Base-by-base conservation (phyloP, 2,329 filamentous ascomycete species). In the Aspergillus sp. region DNA sequence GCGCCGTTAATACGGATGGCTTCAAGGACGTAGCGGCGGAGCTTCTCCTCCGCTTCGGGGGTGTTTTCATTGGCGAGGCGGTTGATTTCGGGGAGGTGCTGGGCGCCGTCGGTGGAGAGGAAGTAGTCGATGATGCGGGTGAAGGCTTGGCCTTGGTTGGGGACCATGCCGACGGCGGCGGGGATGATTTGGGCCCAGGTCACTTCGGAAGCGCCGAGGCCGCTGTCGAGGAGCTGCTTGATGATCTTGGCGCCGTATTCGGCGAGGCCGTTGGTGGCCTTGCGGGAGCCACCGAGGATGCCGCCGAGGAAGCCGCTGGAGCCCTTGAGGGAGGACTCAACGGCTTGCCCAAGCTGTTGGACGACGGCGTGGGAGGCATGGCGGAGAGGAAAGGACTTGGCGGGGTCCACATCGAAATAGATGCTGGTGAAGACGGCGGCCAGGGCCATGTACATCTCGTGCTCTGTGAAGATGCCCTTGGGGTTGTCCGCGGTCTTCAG, bases 81-180 rank as follows among this genome's bases (percentile, higher is more conserved):
- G 55, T 84, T 76, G 47, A 90, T 75, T 39, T 82, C 79, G 0
- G 78, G 71, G 0, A 86, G 65, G 58, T 88, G 73, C 10, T 70
- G 55, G 47, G 73, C 67, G 55, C 81, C 79, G 27, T 78, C 68
- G 2, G 76, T 70, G 0, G 79, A 78, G 4, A 90, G 75, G 61
- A 86, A 90, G 68, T 80, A 89, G 61, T 90, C 85, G 15, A 89
- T 73, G 2, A 85, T 76, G 69, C 87, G 84, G 1, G 84, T 81
- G 61, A 90, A 88, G 75, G 85, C 74, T 59, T 86, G 80, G 1
- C 80, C 82, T 62, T 90, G 84, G 57, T 82, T 86, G 1, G 86
- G 82, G 6, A 87, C 82, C 64, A 85, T 78, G 1, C 83, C 79
- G 3, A 77, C 77, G 0, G 82, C 81, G 0, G 82, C 82, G 0